Evolutionary conservation across 2,329 filamentous ascomycete species (phyloP).

Genomic region (Colletotrichum sublineola): DNA sequence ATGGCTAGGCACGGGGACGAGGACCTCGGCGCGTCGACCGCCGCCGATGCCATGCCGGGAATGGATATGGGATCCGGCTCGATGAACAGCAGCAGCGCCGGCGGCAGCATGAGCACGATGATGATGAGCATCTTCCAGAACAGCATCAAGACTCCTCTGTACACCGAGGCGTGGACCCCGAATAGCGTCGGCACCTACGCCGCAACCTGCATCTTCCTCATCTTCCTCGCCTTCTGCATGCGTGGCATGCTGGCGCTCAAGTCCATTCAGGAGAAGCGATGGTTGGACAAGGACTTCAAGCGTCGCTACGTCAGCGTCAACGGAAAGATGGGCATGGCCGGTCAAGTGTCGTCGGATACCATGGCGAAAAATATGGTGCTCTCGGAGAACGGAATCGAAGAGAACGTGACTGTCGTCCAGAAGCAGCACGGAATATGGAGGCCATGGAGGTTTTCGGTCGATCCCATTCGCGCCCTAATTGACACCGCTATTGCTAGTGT

Average conservation of each 20-base stretch:
- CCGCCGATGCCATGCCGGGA: constrained; percentile 38
- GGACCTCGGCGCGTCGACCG: constrained; percentile 17
- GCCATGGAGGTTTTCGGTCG: constrained; percentile 86
- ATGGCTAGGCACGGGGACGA: constrained; percentile 37
- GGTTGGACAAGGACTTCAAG: constrained; percentile 78
- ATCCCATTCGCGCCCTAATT: constrained; percentile 78
- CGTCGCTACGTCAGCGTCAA: constrained; percentile 83
- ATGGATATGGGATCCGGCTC: constrained; percentile 37
- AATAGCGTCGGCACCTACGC: constrained; percentile 79
- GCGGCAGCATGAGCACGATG: constrained; percentile 40
- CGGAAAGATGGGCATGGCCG: constrained; percentile 71
- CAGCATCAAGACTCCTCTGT: constrained; percentile 63
- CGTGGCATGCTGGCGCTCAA: constrained; percentile 81
- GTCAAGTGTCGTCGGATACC: constrained; percentile 69
- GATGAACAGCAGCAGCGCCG: constrained; percentile 28
- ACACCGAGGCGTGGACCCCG: constrained; percentile 80
- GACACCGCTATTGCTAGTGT: constrained; percentile 81
- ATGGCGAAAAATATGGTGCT: constrained; percentile 76
- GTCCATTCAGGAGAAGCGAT: constrained; percentile 71
- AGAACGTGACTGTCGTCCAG: constrained; percentile 81
- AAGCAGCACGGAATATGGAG: constrained; percentile 64
- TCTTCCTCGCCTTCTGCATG: constrained; percentile 78
- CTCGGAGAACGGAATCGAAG: constrained; percentile 83
- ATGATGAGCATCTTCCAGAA: constrained; percentile 74
- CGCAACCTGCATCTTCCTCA: constrained; percentile 91